These are phyloP conservation scores for Apium graveolens DNA, from an alignment of 129 eudicot genomes.

Conservation along the genomic window DNA sequence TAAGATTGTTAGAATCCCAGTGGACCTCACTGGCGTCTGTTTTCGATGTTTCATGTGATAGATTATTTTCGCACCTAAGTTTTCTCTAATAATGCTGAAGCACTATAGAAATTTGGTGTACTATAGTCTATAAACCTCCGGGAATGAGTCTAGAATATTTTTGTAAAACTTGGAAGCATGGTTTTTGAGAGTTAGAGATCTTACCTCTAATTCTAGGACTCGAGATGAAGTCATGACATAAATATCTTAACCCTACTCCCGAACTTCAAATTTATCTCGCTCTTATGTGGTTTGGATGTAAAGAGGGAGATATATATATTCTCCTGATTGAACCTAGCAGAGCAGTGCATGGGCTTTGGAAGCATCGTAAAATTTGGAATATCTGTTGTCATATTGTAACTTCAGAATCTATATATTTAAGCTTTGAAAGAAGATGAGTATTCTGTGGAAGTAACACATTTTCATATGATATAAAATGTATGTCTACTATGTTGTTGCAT, in stretches of 20 bases:
- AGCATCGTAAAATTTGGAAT: neutral
- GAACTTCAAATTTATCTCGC: too few relatives aligned
- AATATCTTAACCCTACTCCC: neutral
- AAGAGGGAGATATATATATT: too few relatives aligned
- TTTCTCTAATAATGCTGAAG: neutral
- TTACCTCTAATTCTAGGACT: too few relatives aligned
- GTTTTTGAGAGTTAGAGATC: too few relatives aligned
- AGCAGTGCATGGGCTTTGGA: neutral
- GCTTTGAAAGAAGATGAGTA: neutral
- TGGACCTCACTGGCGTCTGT: neutral
- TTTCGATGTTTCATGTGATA: neutral
- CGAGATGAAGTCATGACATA: too few relatives aligned
- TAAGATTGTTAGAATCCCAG: neutral
- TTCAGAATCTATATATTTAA: too few relatives aligned
- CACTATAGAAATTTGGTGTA: neutral
- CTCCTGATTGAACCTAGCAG: neutral
- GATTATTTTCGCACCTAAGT: neutral
- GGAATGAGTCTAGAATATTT: too few relatives aligned
- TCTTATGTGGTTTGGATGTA: too few relatives aligned
- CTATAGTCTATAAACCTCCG: neutral
- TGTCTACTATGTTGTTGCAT: too few relatives aligned
- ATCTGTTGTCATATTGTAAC: too few relatives aligned
- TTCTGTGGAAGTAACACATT: neutral
- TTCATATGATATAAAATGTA: too few relatives aligned
- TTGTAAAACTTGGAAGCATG: too few relatives aligned